Conservation (phyloP, 2,329 filamentous ascomycete genomes). For the Colletotrichum incanum region DNA sequence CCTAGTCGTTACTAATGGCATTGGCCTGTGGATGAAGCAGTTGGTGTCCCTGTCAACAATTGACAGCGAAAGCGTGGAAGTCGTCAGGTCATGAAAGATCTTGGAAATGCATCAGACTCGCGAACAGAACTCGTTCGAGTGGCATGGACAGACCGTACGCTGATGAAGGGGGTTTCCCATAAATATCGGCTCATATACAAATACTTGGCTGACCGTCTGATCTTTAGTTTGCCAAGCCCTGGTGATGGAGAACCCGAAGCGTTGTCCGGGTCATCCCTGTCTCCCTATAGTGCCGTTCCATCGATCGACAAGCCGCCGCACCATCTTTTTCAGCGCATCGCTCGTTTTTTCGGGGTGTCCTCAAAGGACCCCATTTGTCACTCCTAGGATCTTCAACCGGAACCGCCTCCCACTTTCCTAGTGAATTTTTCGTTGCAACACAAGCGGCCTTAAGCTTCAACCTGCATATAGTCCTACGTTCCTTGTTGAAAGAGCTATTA, state of each 20-base stretch:
- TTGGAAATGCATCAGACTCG: too few species aligned
- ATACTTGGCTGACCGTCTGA: not conserved
- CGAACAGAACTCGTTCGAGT: too few species aligned
- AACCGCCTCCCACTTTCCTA: conserved; percentile 70
- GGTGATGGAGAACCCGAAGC: conserved; percentile 24
- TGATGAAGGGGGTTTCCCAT: not conserved
- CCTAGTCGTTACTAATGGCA: not conserved
- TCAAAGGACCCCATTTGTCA: not conserved
- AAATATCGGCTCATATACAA: not conserved
- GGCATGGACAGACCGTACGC: not conserved
- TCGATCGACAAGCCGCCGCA: conserved; percentile 21
- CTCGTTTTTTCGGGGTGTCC: not conserved
- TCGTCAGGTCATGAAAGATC: not conserved
- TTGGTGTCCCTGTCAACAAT: not conserved
- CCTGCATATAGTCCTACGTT: not conserved
- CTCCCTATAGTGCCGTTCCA: conserved; percentile 12
- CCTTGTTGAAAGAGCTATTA: not conserved
- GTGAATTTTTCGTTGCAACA: not conserved
- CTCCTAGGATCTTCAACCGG: conserved; percentile 65
- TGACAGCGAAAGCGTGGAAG: too few species aligned
- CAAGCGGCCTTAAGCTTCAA: not conserved
- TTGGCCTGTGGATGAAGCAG: not conserved
- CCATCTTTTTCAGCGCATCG: conserved; percentile 6
- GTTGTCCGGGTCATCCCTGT: conserved; percentile 26
- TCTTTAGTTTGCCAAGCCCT: conserved; percentile 20